Evolutionary conservation across 2,329 filamentous ascomycete genomes (phyloP).

Genomic region (Pyricularia grisea): DNA sequence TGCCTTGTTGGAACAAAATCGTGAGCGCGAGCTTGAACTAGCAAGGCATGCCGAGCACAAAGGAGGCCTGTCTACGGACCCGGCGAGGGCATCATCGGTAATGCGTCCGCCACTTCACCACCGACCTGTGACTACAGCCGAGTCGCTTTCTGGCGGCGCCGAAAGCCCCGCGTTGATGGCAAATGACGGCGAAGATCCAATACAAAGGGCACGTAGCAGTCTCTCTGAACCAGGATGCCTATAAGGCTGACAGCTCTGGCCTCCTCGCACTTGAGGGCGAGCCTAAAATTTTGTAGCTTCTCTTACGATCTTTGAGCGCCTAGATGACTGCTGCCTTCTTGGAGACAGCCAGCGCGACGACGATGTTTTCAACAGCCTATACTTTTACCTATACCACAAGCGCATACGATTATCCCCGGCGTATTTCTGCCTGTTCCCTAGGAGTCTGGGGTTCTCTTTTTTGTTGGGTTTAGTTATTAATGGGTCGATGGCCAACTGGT

Average conservation of each 20-base stretch:
- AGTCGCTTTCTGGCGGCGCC: slow-evolving; percentile 44
- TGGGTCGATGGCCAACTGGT: not conserved
- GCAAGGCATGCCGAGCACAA: slow-evolving; percentile 24
- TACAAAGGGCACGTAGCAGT: slow-evolving; percentile 40
- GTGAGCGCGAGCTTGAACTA: slow-evolving; percentile 43
- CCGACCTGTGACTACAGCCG: slow-evolving; percentile 58
- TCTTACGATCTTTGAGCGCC: not conserved
- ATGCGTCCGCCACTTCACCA: slow-evolving; percentile 5
- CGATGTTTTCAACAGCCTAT: not conserved
- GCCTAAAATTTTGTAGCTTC: not conserved
- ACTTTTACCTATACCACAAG: not conserved
- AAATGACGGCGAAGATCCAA: slow-evolving; percentile 48
- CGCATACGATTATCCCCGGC: not conserved
- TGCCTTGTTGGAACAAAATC: slow-evolving; percentile 68
- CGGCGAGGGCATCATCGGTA: slow-evolving; percentile 15
- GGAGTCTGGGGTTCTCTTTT: not conserved
- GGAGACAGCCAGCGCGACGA: not conserved
- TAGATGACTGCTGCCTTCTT: not conserved
- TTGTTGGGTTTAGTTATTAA: not conserved
- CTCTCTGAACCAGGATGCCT: slow-evolving; percentile 29
- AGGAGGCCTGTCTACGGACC: slow-evolving; percentile 13
- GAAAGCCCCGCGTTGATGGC: slow-evolving; percentile 56
- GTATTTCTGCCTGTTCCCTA: not conserved
- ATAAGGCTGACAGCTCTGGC: slow-evolving; percentile 2
- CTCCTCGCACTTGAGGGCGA: not conserved